Conservation (phyloP, 768 basidiomycete species). For the Rhizopogon vinicolor region DNA sequence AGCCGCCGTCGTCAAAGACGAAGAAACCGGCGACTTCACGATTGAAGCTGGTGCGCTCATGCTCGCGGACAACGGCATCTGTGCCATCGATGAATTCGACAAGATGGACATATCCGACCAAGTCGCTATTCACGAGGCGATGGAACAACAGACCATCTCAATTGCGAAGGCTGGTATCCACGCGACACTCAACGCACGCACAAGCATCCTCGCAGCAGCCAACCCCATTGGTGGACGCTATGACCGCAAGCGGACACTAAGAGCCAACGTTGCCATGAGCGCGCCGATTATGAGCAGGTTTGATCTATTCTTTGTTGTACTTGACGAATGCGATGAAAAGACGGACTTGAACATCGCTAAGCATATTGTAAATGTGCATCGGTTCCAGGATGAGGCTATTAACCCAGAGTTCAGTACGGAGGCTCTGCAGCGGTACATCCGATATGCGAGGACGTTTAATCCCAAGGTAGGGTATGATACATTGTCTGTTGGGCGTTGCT, state of each 20-base stretch:
- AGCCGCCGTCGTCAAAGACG: constrained; percentile 96
- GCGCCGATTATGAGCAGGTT: constrained; percentile 99
- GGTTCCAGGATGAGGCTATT: constrained; percentile 92
- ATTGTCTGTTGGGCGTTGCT: not conserved
- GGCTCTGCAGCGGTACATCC: constrained; percentile 92
- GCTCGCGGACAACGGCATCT: constrained; percentile 99
- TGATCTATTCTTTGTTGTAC: constrained; percentile 95
- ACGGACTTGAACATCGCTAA: constrained; percentile 91
- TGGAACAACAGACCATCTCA: constrained; percentile 99
- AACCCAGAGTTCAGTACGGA: constrained; percentile 97
- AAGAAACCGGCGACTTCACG: constrained; percentile 98
- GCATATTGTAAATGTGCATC: constrained; percentile 97
- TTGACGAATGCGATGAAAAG: constrained; percentile 94
- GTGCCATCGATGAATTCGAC: constrained; percentile 99
- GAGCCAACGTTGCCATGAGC: constrained; percentile 95
- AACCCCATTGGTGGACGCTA: constrained; percentile 98
- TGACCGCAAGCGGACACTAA: constrained; percentile 87
- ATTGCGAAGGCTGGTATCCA: constrained; percentile 99
- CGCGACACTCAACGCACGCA: constrained; percentile 95
- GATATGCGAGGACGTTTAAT: constrained; percentile 95
- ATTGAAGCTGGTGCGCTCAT: constrained; percentile 99
- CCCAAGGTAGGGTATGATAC: constrained; percentile 65
- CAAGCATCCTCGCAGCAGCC: constrained; percentile 95
- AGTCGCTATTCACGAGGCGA: constrained; percentile 99
- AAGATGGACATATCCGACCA: constrained; percentile 99